Conservation (phyloP, 1,284 basidiomycete species). For the Amylostereum areolatum region DNA sequence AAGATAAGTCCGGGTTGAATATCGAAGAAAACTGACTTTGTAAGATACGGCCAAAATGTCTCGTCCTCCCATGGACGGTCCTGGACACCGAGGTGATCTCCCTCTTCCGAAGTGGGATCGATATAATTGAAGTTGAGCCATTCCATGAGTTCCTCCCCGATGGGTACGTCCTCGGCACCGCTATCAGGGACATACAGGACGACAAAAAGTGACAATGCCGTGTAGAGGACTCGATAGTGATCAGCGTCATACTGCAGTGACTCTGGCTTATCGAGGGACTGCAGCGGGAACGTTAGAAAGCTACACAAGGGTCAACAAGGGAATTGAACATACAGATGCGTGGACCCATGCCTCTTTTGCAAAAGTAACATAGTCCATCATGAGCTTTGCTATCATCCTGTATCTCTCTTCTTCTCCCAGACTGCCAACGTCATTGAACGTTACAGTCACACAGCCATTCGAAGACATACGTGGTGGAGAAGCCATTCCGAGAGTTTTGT, state of each 20-base stretch:
- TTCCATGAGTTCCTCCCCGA: slow-evolving; percentile 93
- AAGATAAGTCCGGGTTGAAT: too few species aligned
- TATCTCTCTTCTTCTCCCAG: slow-evolving; percentile 38
- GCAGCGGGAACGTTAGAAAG: too few species aligned
- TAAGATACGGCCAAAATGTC: slow-evolving; percentile 82
- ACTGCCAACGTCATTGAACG: slow-evolving; percentile 23
- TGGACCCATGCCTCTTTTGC: slow-evolving; percentile 70
- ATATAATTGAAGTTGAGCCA: slow-evolving; percentile 93
- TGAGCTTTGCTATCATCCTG: slow-evolving; percentile 52
- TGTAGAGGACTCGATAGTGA: slow-evolving; percentile 69
- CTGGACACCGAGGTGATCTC: slow-evolving; percentile 69
- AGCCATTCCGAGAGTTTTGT: slow-evolving; percentile 27
- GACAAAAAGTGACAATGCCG: slow-evolving; percentile 82
- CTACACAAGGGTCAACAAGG: too few species aligned
- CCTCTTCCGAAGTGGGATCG: slow-evolving; percentile 81
- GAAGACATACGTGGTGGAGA: slow-evolving; percentile 31
- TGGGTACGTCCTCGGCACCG: slow-evolving; percentile 77
- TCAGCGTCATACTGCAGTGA: slow-evolving; percentile 49
- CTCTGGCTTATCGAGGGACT: too few species aligned
- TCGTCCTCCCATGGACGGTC: slow-evolving; percentile 81
- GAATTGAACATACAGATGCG: slow-evolving; percentile 48
- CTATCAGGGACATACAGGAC: slow-evolving; percentile 81
- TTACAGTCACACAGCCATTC: too few species aligned
- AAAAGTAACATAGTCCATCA: slow-evolving; percentile 66
- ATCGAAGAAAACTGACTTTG: slow-evolving; percentile 54